These are phyloP conservation scores for Plasmodium reichenowi DNA, from an alignment of 169 alveolate genomes.

Conservation along the genomic window DNA sequence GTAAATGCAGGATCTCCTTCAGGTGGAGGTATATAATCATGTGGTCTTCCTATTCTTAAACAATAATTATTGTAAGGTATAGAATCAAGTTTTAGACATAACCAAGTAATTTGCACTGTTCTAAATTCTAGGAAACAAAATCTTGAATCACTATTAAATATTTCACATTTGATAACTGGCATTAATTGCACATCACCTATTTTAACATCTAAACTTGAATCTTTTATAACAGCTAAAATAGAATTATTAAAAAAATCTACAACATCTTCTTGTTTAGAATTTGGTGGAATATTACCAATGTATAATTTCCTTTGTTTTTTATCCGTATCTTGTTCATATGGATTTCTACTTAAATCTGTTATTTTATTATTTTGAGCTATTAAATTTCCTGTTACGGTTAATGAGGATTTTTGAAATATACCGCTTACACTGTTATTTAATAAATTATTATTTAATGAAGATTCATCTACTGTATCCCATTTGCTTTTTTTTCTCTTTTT, in stretches of 20 bases:
- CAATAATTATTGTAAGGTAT: conserved; percentile 83
- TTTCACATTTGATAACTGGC: conserved; percentile 84
- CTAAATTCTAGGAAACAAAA: conserved; percentile 89
- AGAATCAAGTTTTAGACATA: conserved; percentile 89
- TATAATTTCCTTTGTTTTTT: conserved; percentile 83
- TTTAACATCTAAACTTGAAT: conserved; percentile 49
- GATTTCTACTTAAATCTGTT: conserved; percentile 32
- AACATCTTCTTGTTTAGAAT: conserved; percentile 80
- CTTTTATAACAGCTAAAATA: conserved; percentile 73
- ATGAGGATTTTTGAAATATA: conserved; percentile 26
- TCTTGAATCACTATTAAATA: conserved; percentile 83
- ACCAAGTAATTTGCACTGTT: conserved; percentile 85
- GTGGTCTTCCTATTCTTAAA: conserved; percentile 87
- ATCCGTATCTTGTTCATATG: conserved; percentile 78
- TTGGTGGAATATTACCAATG: conserved; percentile 86
- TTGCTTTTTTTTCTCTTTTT: conserved; percentile 54
- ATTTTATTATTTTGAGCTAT: conserved; percentile 18
- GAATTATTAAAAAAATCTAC: conserved; percentile 82
- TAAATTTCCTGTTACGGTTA: conserved; percentile 24
- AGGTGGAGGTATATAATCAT: conserved; percentile 88
- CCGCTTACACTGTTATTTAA: conserved; percentile 32
- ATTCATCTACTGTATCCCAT: conserved; percentile 77
- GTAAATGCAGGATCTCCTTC: conserved; percentile 86
- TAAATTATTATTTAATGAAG: conserved; percentile 32
- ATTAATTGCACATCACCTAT: conserved; percentile 66